These are phyloP conservation scores for Strobilomyces dryophilus DNA, from an alignment of 768 basidiomycete species.

Conservation along the genomic window DNA sequence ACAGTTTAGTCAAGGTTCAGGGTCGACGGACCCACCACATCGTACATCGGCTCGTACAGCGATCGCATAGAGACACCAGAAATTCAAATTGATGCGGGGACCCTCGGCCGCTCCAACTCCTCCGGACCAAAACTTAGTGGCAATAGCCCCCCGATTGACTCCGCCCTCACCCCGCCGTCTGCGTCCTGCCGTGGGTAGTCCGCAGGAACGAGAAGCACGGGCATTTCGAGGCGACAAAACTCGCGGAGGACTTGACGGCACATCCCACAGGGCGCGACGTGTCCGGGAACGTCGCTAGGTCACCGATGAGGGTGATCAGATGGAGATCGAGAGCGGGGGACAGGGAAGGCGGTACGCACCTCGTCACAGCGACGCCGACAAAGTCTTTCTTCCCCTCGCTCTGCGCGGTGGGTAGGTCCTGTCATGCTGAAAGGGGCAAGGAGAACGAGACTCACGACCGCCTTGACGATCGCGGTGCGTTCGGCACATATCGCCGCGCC, in stretches of 20 bases:
- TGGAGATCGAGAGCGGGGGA: background rate
- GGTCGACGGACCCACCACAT: no score
- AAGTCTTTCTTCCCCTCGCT: slow-evolving; percentile 76
- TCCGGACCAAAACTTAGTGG: slow-evolving; percentile 90
- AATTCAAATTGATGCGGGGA: no score
- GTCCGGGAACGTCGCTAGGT: slow-evolving; percentile 59
- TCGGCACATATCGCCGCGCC: slow-evolving; percentile 94
- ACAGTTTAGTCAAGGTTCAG: no score
- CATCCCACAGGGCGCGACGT: slow-evolving; percentile 87
- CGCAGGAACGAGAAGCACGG: slow-evolving; percentile 65
- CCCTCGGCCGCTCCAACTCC: slow-evolving; percentile 53
- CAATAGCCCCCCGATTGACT: slow-evolving; percentile 68
- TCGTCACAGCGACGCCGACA: slow-evolving; percentile 72
- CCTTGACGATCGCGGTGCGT: slow-evolving; percentile 90
- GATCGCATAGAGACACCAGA: no score
- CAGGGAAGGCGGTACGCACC: slow-evolving; percentile 44
- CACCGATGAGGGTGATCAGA: background rate
- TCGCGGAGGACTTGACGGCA: slow-evolving; percentile 91
- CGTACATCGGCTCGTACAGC: no score
- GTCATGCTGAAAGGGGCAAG: no score
- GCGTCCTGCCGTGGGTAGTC: slow-evolving; percentile 44
- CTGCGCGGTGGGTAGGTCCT: no score
- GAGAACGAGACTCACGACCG: slow-evolving; percentile 74
- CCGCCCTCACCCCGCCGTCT: slow-evolving; percentile 45
- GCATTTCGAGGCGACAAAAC: slow-evolving; percentile 73